phyloP scores from a whole-genome alignment of 2,329 filamentous ascomycete species.

The Myriosclerotinia curreyana region DNA sequence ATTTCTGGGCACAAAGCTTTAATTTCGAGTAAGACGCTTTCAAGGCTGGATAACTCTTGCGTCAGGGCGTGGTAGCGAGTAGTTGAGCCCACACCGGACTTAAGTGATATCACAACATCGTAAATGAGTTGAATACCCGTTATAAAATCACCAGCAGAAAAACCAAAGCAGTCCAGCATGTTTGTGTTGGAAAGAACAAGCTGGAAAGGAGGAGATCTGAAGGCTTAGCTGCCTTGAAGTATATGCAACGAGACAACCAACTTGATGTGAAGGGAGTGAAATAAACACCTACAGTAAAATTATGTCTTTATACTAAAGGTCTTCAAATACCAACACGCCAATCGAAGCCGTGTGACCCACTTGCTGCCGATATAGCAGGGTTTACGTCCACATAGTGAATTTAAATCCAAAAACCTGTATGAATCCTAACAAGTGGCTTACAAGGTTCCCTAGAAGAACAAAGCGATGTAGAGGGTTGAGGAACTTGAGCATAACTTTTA shows the following conservation, averaged over 20 bases:
- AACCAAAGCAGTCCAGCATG: not conserved
- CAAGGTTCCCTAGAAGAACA: no score
- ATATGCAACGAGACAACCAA: not conserved
- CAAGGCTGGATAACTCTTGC: not conserved
- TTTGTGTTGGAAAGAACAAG: not conserved
- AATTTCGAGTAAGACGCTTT: not conserved
- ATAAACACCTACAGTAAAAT: not conserved
- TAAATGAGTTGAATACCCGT: not conserved
- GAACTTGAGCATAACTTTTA: not conserved
- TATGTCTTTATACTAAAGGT: not conserved
- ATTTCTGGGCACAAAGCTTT: not conserved
- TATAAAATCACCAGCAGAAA: not conserved
- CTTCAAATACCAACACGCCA: not conserved
- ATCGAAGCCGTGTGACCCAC: not conserved
- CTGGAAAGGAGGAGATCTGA: not conserved
- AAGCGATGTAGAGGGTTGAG: no score
- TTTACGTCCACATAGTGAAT: not conserved
- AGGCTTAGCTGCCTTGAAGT: no score
- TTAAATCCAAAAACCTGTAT: not conserved
- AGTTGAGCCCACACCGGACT: not conserved
- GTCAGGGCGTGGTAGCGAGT: not conserved
- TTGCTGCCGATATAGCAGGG: not conserved
- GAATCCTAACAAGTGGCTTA: no score
- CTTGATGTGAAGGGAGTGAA: not conserved
- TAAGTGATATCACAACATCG: not conserved